phyloP scores from a whole-genome alignment of 208 protist species.

The Trypanosomatidae sp. region DNA sequence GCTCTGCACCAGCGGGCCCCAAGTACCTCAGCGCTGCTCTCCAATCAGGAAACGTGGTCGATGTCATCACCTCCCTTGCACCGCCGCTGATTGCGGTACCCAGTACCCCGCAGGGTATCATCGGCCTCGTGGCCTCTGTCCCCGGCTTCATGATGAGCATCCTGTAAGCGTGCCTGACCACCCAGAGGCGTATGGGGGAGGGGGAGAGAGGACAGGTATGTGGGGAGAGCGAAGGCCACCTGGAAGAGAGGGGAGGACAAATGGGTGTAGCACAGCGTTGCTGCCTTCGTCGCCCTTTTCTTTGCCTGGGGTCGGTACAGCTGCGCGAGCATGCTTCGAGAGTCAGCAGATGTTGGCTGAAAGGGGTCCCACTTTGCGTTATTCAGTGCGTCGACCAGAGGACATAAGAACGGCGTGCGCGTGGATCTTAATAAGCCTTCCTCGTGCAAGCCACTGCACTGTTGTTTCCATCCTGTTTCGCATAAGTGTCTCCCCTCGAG shows the following conservation, averaged over 20 bases:
- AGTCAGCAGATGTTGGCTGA: background rate
- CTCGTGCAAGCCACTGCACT: background rate
- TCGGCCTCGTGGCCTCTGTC: slow-evolving; percentile 67
- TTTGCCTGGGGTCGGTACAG: background rate
- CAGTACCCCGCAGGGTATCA: slow-evolving; percentile 61
- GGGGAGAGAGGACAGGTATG: background rate
- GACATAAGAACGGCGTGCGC: background rate
- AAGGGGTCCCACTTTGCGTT: background rate
- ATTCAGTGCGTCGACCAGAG: background rate
- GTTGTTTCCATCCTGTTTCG: background rate
- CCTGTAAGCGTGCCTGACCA: slow-evolving; percentile 20
- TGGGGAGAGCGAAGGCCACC: background rate
- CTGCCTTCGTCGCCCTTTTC: background rate
- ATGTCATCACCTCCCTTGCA: slow-evolving; percentile 59
- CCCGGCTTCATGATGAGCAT: slow-evolving; percentile 67
- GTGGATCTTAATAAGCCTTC: background rate
- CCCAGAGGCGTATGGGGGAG: background rate
- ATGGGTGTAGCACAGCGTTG: background rate
- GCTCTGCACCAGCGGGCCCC: slow-evolving; percentile 49
- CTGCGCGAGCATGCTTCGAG: background rate
- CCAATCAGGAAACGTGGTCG: slow-evolving; percentile 38
- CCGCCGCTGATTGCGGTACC: slow-evolving; percentile 49
- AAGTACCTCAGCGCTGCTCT: slow-evolving; percentile 38
- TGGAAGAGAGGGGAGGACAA: background rate
- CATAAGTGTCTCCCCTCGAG: background rate